phyloP scores from a whole-genome alignment of 208 protist species.

The Leishmania amazonensis region DNA sequence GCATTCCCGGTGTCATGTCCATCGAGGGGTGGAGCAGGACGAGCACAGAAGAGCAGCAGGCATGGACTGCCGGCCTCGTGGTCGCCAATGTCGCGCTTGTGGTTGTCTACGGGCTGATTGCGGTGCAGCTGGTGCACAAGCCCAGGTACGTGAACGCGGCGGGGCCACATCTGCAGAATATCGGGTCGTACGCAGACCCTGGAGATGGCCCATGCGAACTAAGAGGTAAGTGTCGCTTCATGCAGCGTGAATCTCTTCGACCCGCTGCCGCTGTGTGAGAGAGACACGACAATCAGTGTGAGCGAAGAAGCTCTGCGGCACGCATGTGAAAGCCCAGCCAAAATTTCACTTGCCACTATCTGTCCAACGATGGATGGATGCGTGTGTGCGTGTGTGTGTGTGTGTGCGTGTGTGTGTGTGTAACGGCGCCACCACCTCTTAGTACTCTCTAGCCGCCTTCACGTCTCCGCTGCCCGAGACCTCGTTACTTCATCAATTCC shows the following conservation, averaged over 20 bases:
- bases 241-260: neutral
- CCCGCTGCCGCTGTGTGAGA: conserved; percentile 13
- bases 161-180: conserved; percentile 9
- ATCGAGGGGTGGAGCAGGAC: conserved; percentile 4
- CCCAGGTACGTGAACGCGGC: conserved; percentile 4
- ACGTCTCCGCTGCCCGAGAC: too few species aligned
- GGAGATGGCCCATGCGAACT: neutral
- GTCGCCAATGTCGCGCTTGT: conserved; percentile 7
- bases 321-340: neutral
- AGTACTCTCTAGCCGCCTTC: too few species aligned
- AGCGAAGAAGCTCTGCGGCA: neutral
- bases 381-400: neutral
- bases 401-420: too few species aligned
- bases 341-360: neutral
- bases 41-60: conserved; percentile 1
- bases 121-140: conserved; percentile 15
- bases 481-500: too few species aligned
- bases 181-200: conserved; percentile 7
- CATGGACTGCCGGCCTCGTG: conserved; percentile 25
- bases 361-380: neutral
- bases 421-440: too few species aligned
- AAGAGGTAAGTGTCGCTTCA: neutral
- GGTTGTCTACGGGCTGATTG: conserved; percentile 1
- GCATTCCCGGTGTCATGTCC: conserved; percentile 7
- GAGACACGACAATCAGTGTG: neutral